Conservation (phyloP, 2,329 filamentous ascomycete genomes). For the Chaetomiaceae sp. region DNA sequence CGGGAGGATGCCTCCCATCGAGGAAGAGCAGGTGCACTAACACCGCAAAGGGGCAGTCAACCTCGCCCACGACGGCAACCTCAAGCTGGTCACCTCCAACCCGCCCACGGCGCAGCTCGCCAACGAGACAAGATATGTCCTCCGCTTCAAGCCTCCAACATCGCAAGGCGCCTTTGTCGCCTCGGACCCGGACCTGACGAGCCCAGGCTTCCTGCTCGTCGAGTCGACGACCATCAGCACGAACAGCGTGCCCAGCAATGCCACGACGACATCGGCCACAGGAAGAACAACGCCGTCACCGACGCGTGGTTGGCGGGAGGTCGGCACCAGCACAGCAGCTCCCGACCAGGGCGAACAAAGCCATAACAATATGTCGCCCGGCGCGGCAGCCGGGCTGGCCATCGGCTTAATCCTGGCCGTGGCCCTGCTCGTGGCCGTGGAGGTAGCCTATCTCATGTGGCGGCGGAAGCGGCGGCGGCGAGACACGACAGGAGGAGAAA, state of each 20-base stretch:
- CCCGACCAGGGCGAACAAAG: not conserved
- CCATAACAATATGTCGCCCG: constrained; percentile 5
- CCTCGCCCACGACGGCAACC: constrained; percentile 17
- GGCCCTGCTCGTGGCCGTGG: constrained; percentile 9
- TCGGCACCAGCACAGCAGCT: not conserved
- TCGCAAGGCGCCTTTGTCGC: constrained; percentile 7
- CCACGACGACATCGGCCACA: not conserved
- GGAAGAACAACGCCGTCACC: not conserved
- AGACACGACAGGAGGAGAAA: too few species aligned
- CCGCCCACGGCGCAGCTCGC: constrained; percentile 6
- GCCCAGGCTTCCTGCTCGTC: constrained; percentile 18
- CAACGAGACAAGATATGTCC: constrained; percentile 12
- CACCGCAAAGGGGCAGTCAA: constrained; percentile 15
- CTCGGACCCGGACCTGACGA: constrained; percentile 15
- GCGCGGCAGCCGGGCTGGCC: constrained; percentile 11
- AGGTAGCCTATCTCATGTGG: constrained; percentile 14
- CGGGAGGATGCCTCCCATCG: not conserved
- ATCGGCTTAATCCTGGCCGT: constrained; percentile 18
- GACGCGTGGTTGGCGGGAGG: not conserved
- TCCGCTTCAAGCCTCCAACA: constrained; percentile 21
- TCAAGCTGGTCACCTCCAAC: constrained; percentile 15
- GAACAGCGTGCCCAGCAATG: not conserved
- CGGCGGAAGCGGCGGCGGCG: constrained; percentile 7
- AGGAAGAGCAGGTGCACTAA: not conserved
- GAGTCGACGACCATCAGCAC: not conserved